phyloP scores from a whole-genome alignment of 2,329 filamentous ascomycete species.

The Phialophora macrospora region DNA sequence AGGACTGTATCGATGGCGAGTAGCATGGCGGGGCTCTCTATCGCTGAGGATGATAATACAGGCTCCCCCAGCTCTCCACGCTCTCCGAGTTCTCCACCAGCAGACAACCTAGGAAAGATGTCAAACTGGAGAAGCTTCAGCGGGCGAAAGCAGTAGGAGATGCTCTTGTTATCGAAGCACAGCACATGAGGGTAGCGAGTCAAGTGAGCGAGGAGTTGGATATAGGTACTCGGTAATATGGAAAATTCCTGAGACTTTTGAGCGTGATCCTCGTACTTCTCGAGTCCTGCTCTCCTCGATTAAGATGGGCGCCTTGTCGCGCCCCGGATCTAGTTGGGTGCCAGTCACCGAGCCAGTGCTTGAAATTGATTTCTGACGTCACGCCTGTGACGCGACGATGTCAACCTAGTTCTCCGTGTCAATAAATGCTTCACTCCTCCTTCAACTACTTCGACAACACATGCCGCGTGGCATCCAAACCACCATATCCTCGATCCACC shows the following conservation, averaged over 20 bases:
- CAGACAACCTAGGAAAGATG: slow-evolving; percentile 2
- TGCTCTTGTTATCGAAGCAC: neutral
- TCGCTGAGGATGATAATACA: slow-evolving; percentile 21
- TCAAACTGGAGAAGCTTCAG: slow-evolving; percentile 16
- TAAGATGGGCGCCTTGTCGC: neutral
- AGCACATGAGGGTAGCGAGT: neutral
- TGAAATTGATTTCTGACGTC: neutral
- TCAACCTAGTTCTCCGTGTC: neutral
- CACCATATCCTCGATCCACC: neutral
- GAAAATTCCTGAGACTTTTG: neutral
- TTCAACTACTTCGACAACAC: neutral
- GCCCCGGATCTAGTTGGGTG: neutral
- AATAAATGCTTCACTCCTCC: neutral
- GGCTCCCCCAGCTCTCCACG: slow-evolving; percentile 1
- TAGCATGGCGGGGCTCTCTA: slow-evolving; percentile 12
- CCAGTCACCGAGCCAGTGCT: too few relatives aligned
- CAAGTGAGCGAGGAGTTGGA: slow-evolving; percentile 10
- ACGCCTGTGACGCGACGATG: slow-evolving; percentile 8
- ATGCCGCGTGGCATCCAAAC: neutral
- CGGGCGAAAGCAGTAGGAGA: slow-evolving; percentile 13
- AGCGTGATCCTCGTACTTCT: neutral
- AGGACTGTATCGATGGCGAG: slow-evolving; percentile 26
- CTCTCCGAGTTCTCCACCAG: slow-evolving; percentile 10
- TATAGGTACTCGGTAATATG: neutral
- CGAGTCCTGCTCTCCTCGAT: neutral